Evolutionary conservation across 305 asterid genomes (phyloP), one percentile per base, ranked within the genome.

Genomic region (Fraxinus albicans): DNA sequence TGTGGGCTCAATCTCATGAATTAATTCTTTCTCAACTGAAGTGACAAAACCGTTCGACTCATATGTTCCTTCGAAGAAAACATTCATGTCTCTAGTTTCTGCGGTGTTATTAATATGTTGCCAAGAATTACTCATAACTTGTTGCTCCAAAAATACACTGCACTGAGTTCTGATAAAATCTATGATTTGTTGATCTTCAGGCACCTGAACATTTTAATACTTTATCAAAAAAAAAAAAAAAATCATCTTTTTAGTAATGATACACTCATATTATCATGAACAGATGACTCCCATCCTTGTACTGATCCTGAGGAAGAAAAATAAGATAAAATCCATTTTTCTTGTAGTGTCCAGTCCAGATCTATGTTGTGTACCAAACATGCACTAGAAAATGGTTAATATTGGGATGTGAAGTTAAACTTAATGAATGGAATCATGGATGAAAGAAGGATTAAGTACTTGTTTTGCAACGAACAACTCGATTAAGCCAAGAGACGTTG

Each of bases 381-480:
- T 53, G 65, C 65, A 15, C 65, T 4, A 53, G 25, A 53, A 6
- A 2, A 53, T 53, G 65, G 25, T 17, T n/a, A 17, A 3, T 53
- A 53, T 17, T 0, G 65, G 23, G 23, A 17, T 1, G 63, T 53
- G 23, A 53, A 53, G 8, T 53, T 17, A 53, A 53, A 53, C 23
- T n/a, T 53, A 53, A 53, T 53, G 63, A 53, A 53, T 53, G 21
- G 63, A 47, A 47, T 13, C 8, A 50, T 50, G 63, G 63, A 50
- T 50, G 21, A 50, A 15, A 27, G 23, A 60, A 17, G 25, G 13
- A 25, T 58, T 53, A 72, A 31, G 33, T 86, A 90, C 94, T 44
- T 87, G 91, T 85, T 88, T 86, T 31, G 88, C 85, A 21, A 78
- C 87, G 77, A 89, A 91, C 78, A 91, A 31, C 73, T 91, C 91